A percentile compares a stretch with the other conserved stretches of the same genome.
Evolutionary conservation across 176 grass and related monocot species (phyloP).

Genomic region (Cenchrus purpureus): DNA sequence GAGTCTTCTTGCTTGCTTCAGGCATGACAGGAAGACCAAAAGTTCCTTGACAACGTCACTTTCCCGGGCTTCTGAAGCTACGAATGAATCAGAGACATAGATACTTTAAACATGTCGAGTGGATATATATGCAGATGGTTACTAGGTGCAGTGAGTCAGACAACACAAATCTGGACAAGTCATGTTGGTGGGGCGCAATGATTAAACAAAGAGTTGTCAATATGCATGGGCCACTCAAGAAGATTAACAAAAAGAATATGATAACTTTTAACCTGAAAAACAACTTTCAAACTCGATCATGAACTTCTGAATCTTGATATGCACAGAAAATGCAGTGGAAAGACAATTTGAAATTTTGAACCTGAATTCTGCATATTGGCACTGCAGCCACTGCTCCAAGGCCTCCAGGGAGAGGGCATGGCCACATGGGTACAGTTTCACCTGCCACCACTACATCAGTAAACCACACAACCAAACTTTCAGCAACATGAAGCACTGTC

Average conservation of each 20-base stretch:
- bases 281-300: background rate
- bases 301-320: background rate
- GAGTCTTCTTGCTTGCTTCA: background rate
- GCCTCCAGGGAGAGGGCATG: background rate
- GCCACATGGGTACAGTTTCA: background rate
- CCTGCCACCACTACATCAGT: background rate
- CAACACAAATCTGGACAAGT: slow-evolving; percentile 11
- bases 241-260: background rate
- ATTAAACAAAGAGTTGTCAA: slow-evolving; percentile 24
- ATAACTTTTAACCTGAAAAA: slow-evolving; percentile 21
- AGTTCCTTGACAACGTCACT: background rate
- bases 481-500: background rate
- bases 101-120: background rate
- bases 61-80: background rate
- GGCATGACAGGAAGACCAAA: background rate
- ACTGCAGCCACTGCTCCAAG: too few relatives aligned
- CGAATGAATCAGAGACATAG: background rate
- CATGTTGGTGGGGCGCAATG: background rate
- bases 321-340: background rate
- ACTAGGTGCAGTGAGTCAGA: background rate
- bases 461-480: background rate
- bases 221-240: background rate
- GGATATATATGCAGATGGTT: slow-evolving; percentile 8
- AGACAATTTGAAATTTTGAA: background rate
- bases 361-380: background rate